phyloP scores from a whole-genome alignment of 352 stramenopile genomes.

The Aphanomyces invadans region DNA sequence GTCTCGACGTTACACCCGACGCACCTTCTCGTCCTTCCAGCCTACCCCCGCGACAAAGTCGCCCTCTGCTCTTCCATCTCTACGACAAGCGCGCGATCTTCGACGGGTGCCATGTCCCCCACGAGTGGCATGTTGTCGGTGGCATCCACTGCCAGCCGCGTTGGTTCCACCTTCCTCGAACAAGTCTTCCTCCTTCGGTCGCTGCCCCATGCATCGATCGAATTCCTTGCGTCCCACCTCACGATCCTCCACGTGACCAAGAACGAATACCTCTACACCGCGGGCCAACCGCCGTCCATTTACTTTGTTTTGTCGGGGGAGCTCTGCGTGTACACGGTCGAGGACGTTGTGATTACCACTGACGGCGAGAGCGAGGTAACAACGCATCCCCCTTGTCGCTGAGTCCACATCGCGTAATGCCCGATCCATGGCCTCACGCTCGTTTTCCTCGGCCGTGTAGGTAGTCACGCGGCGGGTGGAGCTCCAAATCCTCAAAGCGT shows the following conservation, averaged over 20 bases:
- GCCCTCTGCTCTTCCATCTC: too few relatives aligned
- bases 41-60: slow-evolving; percentile 31
- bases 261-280: slow-evolving; percentile 51
- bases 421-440: too few relatives aligned
- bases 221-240: slow-evolving; percentile 45
- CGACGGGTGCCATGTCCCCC: too few relatives aligned
- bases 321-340: slow-evolving; percentile 37
- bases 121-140: too few relatives aligned
- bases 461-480: slow-evolving; percentile 35
- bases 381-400: too few relatives aligned
- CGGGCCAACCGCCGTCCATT: slow-evolving; percentile 35
- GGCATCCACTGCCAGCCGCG: too few relatives aligned
- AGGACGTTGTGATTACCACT: slow-evolving; percentile 27
- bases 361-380: not conserved
- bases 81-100: too few relatives aligned
- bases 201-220: slow-evolving; percentile 32
- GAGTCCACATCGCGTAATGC: too few relatives aligned
- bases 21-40: slow-evolving; percentile 36
- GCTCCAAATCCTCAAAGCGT: slow-evolving; percentile 44
- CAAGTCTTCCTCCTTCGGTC: slow-evolving; percentile 42
- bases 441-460: slow-evolving; percentile 24
- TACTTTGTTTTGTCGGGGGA: slow-evolving; percentile 43
- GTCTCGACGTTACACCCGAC: slow-evolving; percentile 34
- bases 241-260: slow-evolving; percentile 29
- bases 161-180: slow-evolving; percentile 30